These are phyloP conservation scores for Fusarium torulosum DNA, from an alignment of 2,329 filamentous ascomycete genomes.

Conservation along the genomic window DNA sequence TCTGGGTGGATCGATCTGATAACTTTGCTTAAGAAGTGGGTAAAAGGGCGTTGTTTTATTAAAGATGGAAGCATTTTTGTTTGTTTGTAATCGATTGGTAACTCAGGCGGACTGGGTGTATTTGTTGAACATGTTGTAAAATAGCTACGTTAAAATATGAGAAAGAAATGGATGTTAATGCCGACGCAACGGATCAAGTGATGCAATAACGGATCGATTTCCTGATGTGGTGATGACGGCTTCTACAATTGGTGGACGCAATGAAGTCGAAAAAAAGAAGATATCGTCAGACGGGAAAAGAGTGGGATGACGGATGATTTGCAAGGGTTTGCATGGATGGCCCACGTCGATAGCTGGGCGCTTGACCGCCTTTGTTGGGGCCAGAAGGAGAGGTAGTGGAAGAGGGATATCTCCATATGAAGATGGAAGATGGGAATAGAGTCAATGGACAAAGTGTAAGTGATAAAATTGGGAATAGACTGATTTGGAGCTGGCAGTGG, in stretches of 20 bases:
- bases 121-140: constrained; percentile 39
- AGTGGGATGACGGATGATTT: constrained; percentile 20
- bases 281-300: constrained; percentile 13
- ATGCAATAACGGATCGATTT: constrained; percentile 22
- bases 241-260: constrained; percentile 1
- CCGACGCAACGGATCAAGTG: constrained; percentile 22
- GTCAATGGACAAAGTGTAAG: not conserved
- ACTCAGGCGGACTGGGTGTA: constrained; percentile 22
- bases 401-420: not conserved
- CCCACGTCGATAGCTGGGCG: constrained; percentile 30
- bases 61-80: constrained; percentile 25
- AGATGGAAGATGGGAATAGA: too few relatives aligned
- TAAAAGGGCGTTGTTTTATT: constrained; percentile 42
- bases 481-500: not conserved
- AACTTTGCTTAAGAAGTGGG: constrained; percentile 80
- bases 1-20: constrained; percentile 93
- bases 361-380: constrained; percentile 35
- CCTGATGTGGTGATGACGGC: constrained; percentile 31
- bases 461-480: constrained; percentile 32
- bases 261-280: constrained; percentile 22
- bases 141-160: constrained; percentile 22
- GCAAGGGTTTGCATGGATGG: constrained; percentile 37
- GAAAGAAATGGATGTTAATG: constrained; percentile 5
- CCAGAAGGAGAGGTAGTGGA: constrained; percentile 13
- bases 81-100: constrained; percentile 41